Conservation (phyloP, 371 early-diverging fungal species). For the Enteropsectra breve region DNA sequence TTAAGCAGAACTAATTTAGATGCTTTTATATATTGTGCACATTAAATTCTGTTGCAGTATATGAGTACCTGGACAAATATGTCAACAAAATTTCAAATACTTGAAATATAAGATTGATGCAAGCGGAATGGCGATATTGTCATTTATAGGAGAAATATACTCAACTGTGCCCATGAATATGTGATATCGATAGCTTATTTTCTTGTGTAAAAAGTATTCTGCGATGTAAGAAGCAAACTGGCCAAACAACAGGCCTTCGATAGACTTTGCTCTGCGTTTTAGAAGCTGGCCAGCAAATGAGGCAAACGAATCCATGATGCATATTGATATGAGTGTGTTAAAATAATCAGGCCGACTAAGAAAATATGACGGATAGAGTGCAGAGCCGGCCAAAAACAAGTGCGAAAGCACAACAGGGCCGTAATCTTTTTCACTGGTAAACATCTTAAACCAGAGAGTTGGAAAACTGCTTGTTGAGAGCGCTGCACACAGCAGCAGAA, state of each 20-base stretch:
- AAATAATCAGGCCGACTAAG: constrained; percentile 10
- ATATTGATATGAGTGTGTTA: constrained; percentile 31
- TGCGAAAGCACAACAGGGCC: constrained; percentile 20
- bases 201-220: neutral
- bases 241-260: constrained; percentile 26
- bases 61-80: too few species aligned
- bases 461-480: neutral
- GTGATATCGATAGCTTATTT: constrained; percentile 5
- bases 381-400: constrained; percentile 23
- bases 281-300: constrained; percentile 30
- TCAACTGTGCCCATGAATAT: constrained; percentile 20
- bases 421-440: constrained; percentile 31
- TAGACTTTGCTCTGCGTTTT: constrained; percentile 22
- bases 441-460: constrained; percentile 3
- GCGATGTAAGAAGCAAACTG: constrained; percentile 9
- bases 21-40: too few species aligned
- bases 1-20: neutral
- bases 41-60: too few species aligned
- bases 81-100: neutral
- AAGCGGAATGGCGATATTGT: constrained; percentile 18
- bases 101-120: constrained; percentile 1
- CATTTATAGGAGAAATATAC: constrained; percentile 8
- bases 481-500: neutral
- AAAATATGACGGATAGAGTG: constrained; percentile 24
- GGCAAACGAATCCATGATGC: constrained; percentile 41